Conservation (phyloP, 140 eudicot species). For the Flaveria floridana region DNA sequence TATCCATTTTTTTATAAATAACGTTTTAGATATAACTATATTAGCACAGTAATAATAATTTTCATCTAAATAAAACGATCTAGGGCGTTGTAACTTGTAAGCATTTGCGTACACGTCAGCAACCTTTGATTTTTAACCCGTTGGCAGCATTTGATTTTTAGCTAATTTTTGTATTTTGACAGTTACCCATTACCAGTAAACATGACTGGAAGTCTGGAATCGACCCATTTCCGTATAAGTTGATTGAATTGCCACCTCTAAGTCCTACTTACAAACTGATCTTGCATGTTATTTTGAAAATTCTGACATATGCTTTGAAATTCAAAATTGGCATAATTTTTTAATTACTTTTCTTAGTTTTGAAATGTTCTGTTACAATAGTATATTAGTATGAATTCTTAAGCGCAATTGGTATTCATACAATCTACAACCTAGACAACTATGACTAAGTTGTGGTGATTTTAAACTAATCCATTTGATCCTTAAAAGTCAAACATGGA, state of each 20-base stretch:
- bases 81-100: too few relatives aligned
- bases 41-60: too few relatives aligned
- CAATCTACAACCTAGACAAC: not conserved
- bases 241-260: not conserved
- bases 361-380: not conserved
- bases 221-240: not conserved
- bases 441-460: not conserved
- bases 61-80: too few relatives aligned
- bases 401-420: not conserved
- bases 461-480: constrained; percentile 8
- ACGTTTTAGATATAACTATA: too few relatives aligned
- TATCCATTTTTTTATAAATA: too few relatives aligned
- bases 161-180: not conserved
- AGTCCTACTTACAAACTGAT: not conserved
- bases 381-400: not conserved
- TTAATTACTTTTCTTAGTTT: not conserved
- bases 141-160: too few relatives aligned
- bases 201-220: not conserved
- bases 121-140: too few relatives aligned
- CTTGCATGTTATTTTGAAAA: not conserved
- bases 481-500: not conserved
- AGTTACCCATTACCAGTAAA: not conserved
- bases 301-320: not conserved
- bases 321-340: not conserved
- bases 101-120: too few relatives aligned